Evolutionary conservation across 140 eudicot species (phyloP), one percentile per base, ranked within the genome.

Genomic region (Cichorium intybus): DNA sequence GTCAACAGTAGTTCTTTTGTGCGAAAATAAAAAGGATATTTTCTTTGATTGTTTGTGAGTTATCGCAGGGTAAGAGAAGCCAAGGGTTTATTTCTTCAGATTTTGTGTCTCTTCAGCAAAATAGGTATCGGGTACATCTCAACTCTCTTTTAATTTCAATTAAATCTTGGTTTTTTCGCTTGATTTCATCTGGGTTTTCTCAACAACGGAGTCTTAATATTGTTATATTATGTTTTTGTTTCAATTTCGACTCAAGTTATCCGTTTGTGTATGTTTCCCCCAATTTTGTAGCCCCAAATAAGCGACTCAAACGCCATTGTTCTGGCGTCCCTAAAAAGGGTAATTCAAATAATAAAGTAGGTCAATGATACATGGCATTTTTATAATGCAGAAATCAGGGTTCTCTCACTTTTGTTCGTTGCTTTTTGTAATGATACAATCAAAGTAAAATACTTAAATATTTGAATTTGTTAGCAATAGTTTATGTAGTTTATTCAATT

Each of bases 201-300:
- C n/a, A n/a, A n/a, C n/a, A n/a, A n/a, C n/a, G n/a, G 5, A 46
- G 46, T 73, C 73, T 73, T 73, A 61, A 73, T 64, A 9, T 27
- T 64, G 78, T 45, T n/a, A 58, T 65, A 29, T 64, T 64, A 54
- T 55, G 61, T 73, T 23, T 15, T 46, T 35, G 11, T 14, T 26
- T 31, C 39, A 72, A 23, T 63, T 72, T 45, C n/a, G 28, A 64
- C 24, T 27, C 10, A 51, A 37, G 46, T 11, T 37, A 37, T 37
- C n/a, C 4, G 11, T 37, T 37, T 37, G n/a, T 37, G 46, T 37
- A 11, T 37, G 46, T 37, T 37, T 37, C 46, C 46, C 41, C 46
- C 46, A 37, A 37, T 10, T 37, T 37, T 9, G 46, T 37, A 11
- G 11, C 46, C 46, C 46, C 46, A 37, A 37, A 37, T 37, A 37